Percentiles rank a stretch among this genome's conserved stretches.
phyloP scores from a whole-genome alignment of 2,329 filamentous ascomycete genomes.

The Lachnellula occidentalis region DNA sequence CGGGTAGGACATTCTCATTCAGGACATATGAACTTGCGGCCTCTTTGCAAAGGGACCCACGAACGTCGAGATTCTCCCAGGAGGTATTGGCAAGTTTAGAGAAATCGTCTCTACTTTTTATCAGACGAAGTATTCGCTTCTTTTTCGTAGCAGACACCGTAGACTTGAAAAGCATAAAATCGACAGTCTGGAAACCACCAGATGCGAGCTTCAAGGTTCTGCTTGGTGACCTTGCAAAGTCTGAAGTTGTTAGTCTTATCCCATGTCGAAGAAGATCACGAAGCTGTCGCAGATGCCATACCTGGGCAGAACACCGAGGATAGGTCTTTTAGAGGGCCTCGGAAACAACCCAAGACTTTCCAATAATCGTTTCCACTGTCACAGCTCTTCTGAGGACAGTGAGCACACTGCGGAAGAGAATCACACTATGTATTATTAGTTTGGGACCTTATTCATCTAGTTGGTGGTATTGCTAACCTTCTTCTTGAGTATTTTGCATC shows the following conservation, averaged over 20 bases:
- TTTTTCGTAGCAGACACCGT: constrained; percentile 16
- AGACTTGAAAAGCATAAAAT: constrained; percentile 19
- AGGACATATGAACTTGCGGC: background rate
- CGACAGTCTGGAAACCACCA: constrained; percentile 8
- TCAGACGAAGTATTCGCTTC: constrained; percentile 15
- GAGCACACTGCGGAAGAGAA: constrained; percentile 9
- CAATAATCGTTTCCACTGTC: constrained; percentile 20
- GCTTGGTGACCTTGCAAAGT: constrained; percentile 12
- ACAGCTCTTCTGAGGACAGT: constrained; percentile 16
- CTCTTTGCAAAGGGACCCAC: constrained; percentile 5
- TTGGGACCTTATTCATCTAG: background rate
- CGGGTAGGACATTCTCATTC: background rate
- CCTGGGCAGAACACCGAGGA: constrained; percentile 15
- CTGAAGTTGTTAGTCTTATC: background rate
- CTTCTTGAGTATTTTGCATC: constrained; percentile 19
- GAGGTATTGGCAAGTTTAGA: constrained; percentile 3
- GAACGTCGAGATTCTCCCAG: constrained; percentile 11
- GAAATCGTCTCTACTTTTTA: constrained; percentile 13
- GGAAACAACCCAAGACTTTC: constrained; percentile 21
- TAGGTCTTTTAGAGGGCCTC: constrained; percentile 14
- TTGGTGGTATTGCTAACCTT: background rate
- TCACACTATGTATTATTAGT: constrained; percentile 12
- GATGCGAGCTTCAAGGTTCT: constrained; percentile 6
- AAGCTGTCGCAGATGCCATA: background rate
- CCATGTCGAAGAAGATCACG: background rate